Base-by-base conservation (phyloP, 768 basidiomycete genomes). In the Macrolepiota fuliginosa region DNA sequence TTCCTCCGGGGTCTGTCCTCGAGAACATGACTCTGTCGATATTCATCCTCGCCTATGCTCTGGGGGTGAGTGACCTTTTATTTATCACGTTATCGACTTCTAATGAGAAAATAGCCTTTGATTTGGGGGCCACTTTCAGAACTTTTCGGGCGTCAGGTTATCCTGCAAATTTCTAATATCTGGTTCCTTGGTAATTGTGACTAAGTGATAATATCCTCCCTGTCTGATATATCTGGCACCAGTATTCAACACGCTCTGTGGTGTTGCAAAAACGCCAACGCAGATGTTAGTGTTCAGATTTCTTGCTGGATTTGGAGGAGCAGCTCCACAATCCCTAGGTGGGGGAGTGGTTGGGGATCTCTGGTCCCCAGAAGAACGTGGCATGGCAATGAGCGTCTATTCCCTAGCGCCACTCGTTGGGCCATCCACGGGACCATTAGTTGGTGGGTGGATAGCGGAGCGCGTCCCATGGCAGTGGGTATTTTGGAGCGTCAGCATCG, bases 261-360 rank as follows among this genome's bases (percentile, higher is more conserved):
- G 80, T 0, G 82, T 85, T 50, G 78, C 86, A 2, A 77, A 74
- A 42, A 83, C 76, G 29, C 78, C 79, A 46, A 76, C 77, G 0
- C 79, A 86, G 62, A 72, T 88, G 62, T 76, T 88, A 49, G 79
- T 76, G 0, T 88, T 88, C 63, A 83, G 87, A 9, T 86, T 89
- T 66, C 71, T 88, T 2, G 76, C 86, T 2, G 87, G 88, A 13
- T 71, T 89, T 12, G 88, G 88, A 42, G 88, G 87, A 0, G 81
- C 82, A 42, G 87, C 87, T 2, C 85, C 87, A 12, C 77, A 86
- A n/a, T 75, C 81, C 12, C 76, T 87, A 17, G 86, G 86, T 42
- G 86, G 85, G 4, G 87, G 83, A 4, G 75, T 84, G 15, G 69
- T 85, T 3, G 79, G 79, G 0, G 84, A 85, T 62, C 73, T 82